These are phyloP conservation scores for Aegle marmelos DNA, from an alignment of 345 rosid genomes.

Conservation along the genomic window DNA sequence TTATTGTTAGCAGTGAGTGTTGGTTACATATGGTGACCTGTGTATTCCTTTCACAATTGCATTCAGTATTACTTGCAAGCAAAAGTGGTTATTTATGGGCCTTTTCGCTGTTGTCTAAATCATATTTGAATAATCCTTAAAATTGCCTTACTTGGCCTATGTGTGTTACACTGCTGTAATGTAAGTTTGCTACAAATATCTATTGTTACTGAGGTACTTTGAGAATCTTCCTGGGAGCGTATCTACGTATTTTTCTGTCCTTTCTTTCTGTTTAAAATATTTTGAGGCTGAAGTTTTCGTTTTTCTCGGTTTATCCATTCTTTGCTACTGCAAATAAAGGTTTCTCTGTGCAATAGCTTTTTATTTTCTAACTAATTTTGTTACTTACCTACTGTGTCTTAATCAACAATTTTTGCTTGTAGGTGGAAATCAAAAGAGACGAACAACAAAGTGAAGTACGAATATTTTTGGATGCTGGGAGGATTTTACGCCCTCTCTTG, in stretches of 20 bases:
- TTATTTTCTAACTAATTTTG: not conserved
- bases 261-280: not conserved
- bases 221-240: not conserved
- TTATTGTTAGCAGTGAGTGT: not conserved
- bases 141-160: not conserved
- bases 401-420: conserved; percentile 13
- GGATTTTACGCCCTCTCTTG: conserved; percentile 86
- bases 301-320: not conserved
- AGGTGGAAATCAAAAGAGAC: conserved; percentile 89
- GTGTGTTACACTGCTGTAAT: not conserved
- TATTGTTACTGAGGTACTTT: not conserved
- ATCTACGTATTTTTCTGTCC: not conserved
- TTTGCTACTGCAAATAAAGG: not conserved
- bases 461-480: conserved; percentile 78
- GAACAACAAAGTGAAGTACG: conserved; percentile 65
- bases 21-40: not conserved
- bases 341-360: not conserved
- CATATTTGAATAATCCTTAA: not conserved
- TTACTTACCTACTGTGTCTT: not conserved
- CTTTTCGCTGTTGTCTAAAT: not conserved
- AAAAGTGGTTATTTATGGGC: not conserved
- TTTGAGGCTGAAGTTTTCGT: not conserved
- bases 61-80: not conserved
- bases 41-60: not conserved
- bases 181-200: not conserved